A percentile compares a stretch with the other conserved stretches of the same genome.
These are phyloP conservation scores for Kalmanozyma brasiliensis DNA, from an alignment of 1,284 basidiomycete genomes.

Conservation along the genomic window DNA sequence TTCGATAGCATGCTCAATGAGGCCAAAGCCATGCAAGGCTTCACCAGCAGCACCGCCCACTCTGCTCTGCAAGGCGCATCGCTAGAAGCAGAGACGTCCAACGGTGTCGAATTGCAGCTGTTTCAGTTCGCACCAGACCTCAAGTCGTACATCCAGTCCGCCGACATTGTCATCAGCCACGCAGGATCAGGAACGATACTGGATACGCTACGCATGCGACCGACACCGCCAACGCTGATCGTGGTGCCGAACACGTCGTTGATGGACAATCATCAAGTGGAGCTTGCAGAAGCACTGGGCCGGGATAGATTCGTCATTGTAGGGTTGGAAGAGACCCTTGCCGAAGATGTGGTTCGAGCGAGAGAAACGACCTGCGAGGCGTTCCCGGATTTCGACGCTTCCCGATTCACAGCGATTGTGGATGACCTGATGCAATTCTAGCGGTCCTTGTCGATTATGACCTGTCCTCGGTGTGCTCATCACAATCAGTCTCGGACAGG, in stretches of 20 bases:
- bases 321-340: conserved; percentile 27
- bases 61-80: conserved; percentile 18
- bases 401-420: conserved; percentile 33
- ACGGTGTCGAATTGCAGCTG: conserved; percentile 39
- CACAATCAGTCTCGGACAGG: neutral
- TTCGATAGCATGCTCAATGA: conserved; percentile 33
- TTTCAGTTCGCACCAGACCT: conserved; percentile 51
- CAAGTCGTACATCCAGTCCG: conserved; percentile 71
- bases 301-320: conserved; percentile 25
- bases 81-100: conserved; percentile 23
- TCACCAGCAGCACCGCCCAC: neutral
- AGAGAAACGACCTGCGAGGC: neutral
- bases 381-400: conserved; percentile 44
- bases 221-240: conserved; percentile 75
- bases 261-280: conserved; percentile 92
- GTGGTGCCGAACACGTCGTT: conserved; percentile 88
- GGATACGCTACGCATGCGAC: conserved; percentile 77
- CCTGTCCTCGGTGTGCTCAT: neutral
- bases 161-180: conserved; percentile 88
- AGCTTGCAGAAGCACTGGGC: conserved; percentile 79
- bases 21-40: conserved; percentile 25
- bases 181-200: conserved; percentile 95
- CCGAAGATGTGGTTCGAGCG: conserved; percentile 26
- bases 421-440: conserved; percentile 29
- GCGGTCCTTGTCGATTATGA: too few species aligned